phyloP scores from a whole-genome alignment of 441 rosid species.

The Populus hybrid region DNA sequence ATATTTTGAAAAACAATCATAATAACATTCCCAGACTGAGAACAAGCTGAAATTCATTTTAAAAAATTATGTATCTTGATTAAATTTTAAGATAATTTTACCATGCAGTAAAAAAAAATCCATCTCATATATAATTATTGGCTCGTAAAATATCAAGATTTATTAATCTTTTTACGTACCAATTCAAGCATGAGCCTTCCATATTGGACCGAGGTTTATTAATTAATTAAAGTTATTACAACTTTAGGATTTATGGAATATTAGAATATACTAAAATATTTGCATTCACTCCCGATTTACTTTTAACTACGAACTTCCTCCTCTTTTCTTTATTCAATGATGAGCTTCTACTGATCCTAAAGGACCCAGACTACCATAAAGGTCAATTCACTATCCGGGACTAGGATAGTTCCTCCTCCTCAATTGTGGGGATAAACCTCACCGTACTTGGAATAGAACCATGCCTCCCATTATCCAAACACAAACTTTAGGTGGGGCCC shows the following conservation, averaged over 20 bases:
- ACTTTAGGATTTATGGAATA: too few relatives aligned
- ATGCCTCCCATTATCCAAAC: constrained; percentile 28
- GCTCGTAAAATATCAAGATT: not conserved
- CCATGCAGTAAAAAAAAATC: not conserved
- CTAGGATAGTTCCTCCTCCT: constrained; percentile 18
- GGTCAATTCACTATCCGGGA: constrained; percentile 13
- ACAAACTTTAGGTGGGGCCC: constrained; percentile 18
- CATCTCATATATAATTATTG: not conserved
- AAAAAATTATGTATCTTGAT: too few relatives aligned
- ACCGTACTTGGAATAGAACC: constrained; percentile 13
- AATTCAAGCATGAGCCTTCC: not conserved
- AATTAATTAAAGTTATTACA: too few relatives aligned
- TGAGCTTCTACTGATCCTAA: not conserved
- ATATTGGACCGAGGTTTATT: too few relatives aligned
- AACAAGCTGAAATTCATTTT: too few relatives aligned
- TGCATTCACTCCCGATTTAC: not conserved
- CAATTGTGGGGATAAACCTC: constrained; percentile 6
- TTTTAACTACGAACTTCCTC: not conserved
- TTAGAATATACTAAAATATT: not conserved
- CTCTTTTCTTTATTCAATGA: not conserved
- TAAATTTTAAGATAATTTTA: too few relatives aligned
- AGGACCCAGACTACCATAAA: not conserved
- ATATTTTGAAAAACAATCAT: too few relatives aligned
- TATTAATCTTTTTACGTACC: too few relatives aligned
- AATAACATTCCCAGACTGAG: too few relatives aligned